A percentile compares a stretch with the other conserved stretches of the same genome.
Evolutionary conservation across 345 rosid species (phyloP).

Genomic region (Cardamine resedifolia): DNA sequence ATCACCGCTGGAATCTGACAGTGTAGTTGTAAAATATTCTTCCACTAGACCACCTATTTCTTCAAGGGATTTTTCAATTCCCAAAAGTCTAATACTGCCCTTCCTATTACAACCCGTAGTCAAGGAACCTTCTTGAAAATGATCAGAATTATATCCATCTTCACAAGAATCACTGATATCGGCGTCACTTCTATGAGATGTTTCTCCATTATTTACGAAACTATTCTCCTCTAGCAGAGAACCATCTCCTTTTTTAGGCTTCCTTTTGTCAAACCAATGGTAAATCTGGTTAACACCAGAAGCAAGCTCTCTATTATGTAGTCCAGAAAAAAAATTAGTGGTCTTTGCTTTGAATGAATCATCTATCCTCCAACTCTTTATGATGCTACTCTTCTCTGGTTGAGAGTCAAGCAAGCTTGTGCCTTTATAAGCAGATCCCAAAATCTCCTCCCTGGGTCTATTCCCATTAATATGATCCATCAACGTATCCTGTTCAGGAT

Average conservation of each 20-base stretch:
- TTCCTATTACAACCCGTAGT: conserved; percentile 12
- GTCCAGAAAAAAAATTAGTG: conserved; percentile 36
- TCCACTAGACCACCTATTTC: conserved; percentile 56
- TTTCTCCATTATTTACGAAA: conserved; percentile 35
- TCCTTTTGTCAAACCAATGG: conserved; percentile 53
- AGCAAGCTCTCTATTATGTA: conserved; percentile 44
- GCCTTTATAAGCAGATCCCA: conserved; percentile 29
- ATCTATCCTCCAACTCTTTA: conserved; percentile 35
- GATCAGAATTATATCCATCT: conserved; percentile 25
- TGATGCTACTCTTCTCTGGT: conserved; percentile 40
- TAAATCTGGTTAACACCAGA: conserved; percentile 46
- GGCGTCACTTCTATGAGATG: conserved; percentile 42
- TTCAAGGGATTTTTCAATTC: conserved; percentile 35
- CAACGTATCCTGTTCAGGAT: conserved; percentile 43
- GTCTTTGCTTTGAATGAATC: conserved; percentile 32
- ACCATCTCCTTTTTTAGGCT: conserved; percentile 57
- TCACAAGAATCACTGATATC: conserved; percentile 37
- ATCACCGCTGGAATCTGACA: conserved; percentile 56
- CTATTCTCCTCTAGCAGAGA: conserved; percentile 48
- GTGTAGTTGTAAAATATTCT: conserved; percentile 50
- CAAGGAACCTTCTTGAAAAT: conserved; percentile 30
- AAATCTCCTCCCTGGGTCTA: conserved; percentile 39
- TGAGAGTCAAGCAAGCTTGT: conserved; percentile 35
- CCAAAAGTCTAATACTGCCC: conserved; percentile 32
- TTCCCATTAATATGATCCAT: conserved; percentile 41